Conservation (phyloP, 2,329 filamentous ascomycete genomes). For the Scytalidium sp. region DNA sequence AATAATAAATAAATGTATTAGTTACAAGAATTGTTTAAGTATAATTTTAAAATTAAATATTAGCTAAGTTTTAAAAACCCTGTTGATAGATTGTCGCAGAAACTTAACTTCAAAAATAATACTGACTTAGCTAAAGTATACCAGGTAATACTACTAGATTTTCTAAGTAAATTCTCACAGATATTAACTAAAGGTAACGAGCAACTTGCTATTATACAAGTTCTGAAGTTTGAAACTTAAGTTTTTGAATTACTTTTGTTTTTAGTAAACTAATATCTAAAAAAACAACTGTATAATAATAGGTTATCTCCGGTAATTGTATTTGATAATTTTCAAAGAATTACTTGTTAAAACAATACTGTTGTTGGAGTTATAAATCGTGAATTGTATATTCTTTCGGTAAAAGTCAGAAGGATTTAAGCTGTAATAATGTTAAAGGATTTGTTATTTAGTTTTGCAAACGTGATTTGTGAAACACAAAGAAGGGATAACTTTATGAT, state of each 20-base stretch:
- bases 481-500: not conserved
- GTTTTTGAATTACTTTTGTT: no score
- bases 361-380: not conserved
- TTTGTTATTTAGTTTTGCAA: not conserved
- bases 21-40: not conserved
- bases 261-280: no score
- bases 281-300: no score
- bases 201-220: no score
- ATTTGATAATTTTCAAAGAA: not conserved
- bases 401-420: not conserved
- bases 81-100: not conserved
- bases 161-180: no score
- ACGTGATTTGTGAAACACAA: not conserved
- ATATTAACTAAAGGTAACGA: no score
- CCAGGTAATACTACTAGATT: not conserved
- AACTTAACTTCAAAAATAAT: not conserved
- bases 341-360: conserved; percentile 1
- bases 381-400: not conserved
- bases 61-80: not conserved
- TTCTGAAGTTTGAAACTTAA: not conserved
- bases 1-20: conserved; percentile 1
- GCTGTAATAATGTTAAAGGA: not conserved
- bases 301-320: no score
- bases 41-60: not conserved
- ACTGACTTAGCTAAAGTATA: not conserved